Base-by-base conservation (phyloP, 2,329 filamentous ascomycete genomes). In the Epichloe coenophiala region DNA sequence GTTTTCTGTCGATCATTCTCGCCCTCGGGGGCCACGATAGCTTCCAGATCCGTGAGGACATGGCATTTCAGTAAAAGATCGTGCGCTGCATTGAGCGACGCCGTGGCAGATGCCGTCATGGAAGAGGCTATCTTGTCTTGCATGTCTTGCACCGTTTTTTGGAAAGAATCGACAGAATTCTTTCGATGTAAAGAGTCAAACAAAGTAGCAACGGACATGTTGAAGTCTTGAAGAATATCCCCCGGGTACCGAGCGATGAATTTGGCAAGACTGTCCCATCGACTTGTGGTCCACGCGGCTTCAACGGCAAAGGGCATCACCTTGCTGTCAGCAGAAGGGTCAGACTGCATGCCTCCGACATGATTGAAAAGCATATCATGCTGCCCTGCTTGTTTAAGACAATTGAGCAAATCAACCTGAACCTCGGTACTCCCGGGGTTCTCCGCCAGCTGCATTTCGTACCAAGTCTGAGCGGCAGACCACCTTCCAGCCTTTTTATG, bases 391-490 rank as follows among this genome's bases (percentile, higher is more conserved):
- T 96, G 89, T 62, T 89, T 90, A 9, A 98, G 73, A 59, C 93
- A 97, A 33, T 83, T 86, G 49, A 98, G 72, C 37, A 98, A 75
- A 59, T 94, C 86, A 51, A 87, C 74, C 63, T 96, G 90, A 12
- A 86, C 76, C 51, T 94, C 85, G 17, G 78, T 64, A 61, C 95
- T 84, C 49, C 83, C 74, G 0, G 91, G 90, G 44, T 84, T 77
- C 59, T 93, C 83, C 3, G 86, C 83, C 36, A 97, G 74, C 55
- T 90, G 84, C 56, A 95, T 82, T 63, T 98, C 90, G 65, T 96
- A 97, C 93, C 94, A 98, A 55, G 88, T 95, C 68, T 97, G 93
- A 23, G 90, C 93, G 48, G 91, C 88, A 15, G 87, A 84, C 90
- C 93, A 98, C 55, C 90, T 77, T 4, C 93, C 93, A 19, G 90